Evolutionary conservation across 192 early-diverging fungal genomes (phyloP), one percentile per base, ranked within the genome.

Genomic region (Mortierella claussenii): DNA sequence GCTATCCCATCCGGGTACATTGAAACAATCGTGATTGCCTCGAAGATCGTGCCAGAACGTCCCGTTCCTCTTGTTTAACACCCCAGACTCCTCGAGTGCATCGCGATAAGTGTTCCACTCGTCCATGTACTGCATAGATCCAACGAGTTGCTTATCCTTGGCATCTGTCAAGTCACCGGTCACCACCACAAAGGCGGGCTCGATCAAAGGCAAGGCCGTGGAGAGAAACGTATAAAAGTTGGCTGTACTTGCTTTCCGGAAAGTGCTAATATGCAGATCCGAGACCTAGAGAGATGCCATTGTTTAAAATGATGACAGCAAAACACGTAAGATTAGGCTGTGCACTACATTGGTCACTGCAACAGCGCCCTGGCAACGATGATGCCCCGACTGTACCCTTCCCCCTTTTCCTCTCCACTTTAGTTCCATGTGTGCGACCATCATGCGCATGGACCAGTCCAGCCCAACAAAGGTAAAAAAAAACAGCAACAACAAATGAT

Each of bases 21-120:
- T 87, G 74, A 95, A 97, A 65, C 94, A 96, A 59, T 97, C 96
- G 79, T 97, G 96, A 68, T 97, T 97, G 4, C 96, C 96, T n/a
- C 96, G 84, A 61, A 93, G 83, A 79, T 97, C 96, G 67, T 88
- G 91, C 83, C 89, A 95, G 37, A 91, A 94, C 8, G 78, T 66
- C 17, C 85, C 86, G 68, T 82, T 76, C 47, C 88, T 78, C 23
- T 85, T 80, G 0, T 34, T 42, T 33, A 81, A 60, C 0, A 92
- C 73, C 5, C 78, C 71, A 12, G 88, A 70, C 20, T 70, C 69
- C 6, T 89, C 80, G 13, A 97, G 78, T 2, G 91, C 83, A 1
- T 58, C 67, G 21, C 86, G 68, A 60, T 97, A 97, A 7, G 89
- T 82, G 36, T 48, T 34, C 96, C 95, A 96, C 64, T 97, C 96